Conservation (phyloP, 768 basidiomycete genomes). For the Mycena metata region DNA sequence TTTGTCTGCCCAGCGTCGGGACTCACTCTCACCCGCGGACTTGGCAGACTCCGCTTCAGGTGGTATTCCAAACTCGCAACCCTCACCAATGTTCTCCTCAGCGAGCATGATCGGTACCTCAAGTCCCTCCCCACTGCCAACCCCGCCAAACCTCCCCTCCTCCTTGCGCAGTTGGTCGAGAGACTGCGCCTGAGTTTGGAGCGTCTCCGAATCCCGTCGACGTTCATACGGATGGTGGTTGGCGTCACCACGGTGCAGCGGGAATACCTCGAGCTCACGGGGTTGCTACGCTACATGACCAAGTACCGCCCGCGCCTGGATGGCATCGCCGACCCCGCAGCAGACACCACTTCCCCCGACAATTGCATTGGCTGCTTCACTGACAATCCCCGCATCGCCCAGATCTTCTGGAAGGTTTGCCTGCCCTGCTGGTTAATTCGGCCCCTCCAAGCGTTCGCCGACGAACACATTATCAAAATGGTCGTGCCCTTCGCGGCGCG, state of each 20-base stretch:
- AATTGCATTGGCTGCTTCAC: conserved; percentile 18
- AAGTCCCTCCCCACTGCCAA: conserved; percentile 11
- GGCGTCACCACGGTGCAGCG: conserved; percentile 17
- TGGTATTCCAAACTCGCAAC: neutral
- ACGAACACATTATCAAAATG: conserved; percentile 2
- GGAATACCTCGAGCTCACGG: conserved; percentile 27
- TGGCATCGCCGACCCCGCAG: conserved; percentile 13
- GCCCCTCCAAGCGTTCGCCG: conserved; percentile 6
- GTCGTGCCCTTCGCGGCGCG: neutral
- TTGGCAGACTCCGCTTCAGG: neutral
- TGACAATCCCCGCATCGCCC: conserved; percentile 4
- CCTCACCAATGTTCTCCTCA: neutral
- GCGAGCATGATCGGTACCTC: conserved; percentile 13
- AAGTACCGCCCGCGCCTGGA: conserved; percentile 20
- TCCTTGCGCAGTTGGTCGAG: conserved; percentile 2
- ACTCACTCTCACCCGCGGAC: conserved; percentile 7
- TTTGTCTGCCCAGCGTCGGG: conserved; percentile 21
- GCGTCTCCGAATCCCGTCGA: conserved; percentile 7
- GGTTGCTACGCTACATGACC: conserved; percentile 10
- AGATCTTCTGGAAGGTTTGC: conserved; percentile 5
- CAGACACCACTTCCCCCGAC: neutral
- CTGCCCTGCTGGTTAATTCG: conserved; percentile 11
- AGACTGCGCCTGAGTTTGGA: conserved; percentile 14
- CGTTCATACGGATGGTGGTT: neutral
- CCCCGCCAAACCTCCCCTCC: conserved; percentile 4